Base-by-base conservation (phyloP, 352 stramenopile genomes). In the Pythium aquatile region DNA sequence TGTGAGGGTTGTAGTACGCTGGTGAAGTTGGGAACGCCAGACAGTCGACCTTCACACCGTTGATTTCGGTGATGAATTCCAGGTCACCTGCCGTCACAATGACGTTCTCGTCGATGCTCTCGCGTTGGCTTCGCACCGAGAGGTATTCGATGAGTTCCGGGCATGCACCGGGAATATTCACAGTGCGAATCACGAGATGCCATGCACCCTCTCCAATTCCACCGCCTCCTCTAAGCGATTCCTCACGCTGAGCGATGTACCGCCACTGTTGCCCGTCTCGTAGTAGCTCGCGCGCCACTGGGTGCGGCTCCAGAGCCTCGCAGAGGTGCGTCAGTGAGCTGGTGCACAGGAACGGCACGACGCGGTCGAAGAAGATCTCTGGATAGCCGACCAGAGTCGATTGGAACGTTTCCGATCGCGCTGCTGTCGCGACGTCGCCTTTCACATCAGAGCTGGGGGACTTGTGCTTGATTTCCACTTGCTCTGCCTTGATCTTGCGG, bases 21-120 rank as follows among this genome's bases (percentile, higher is more conserved):
- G 2, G 10, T 5, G 79, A 81, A 48, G 82, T 88, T 13, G 81
- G 80, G 44, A 91, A 90, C 37, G 75, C 72, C 8, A 93, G 62
- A 54, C 82, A 90, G 33, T 93, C 82, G 13, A 93, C 59, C 5
- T 47, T 33, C 6, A 65, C 16, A 2, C 51, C 66, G 20, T 69
- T 68, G 9, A 81, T 63, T 8, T 55, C 42, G 0, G 51, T 66
- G 51, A 90, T 79, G 14, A 35, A 60, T 17, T 72, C 70, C 52
- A 93, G 51, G 48, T 91, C 75, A 1, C 73, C 81, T 24, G 74
- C 48, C 9, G 82, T 33, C n/a, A 90, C 72, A 6, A 61, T 8
- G 8, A 86, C 63, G 42, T 66, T 70, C 20, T 59, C 29, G 9
- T 64, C 47, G 46, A 91, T 83, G n/a, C 58, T 57, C 37, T 79